Conservation (phyloP, 257 asterid species). For the Galeopsis tetrahit region DNA sequence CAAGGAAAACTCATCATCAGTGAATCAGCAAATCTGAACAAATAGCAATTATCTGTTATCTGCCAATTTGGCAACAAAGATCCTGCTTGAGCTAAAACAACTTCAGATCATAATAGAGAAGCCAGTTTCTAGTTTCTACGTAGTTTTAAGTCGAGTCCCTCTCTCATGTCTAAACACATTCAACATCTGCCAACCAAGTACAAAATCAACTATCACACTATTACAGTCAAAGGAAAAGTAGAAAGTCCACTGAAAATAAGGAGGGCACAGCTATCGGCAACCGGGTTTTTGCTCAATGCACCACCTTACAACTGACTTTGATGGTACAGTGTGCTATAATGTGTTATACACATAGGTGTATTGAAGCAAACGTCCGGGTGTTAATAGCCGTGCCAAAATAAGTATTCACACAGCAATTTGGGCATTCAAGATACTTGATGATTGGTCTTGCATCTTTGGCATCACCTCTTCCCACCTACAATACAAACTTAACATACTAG, state of each 20-base stretch:
- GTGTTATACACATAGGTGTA: too few relatives aligned
- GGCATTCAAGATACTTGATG: background rate
- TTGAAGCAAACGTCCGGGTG: too few relatives aligned
- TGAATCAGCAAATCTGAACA: background rate
- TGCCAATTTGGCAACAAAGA: too few relatives aligned
- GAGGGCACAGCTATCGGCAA: too few relatives aligned
- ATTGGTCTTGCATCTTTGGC: background rate
- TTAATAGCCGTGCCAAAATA: too few relatives aligned
- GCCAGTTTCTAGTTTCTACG: background rate
- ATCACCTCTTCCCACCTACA: background rate
- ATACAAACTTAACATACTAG: background rate
- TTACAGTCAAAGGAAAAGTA: background rate
- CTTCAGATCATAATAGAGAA: background rate
- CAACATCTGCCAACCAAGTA: too few relatives aligned
- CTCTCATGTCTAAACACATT: background rate
- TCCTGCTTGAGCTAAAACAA: too few relatives aligned
- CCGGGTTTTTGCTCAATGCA: too few relatives aligned
- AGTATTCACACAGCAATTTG: background rate
- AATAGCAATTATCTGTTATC: too few relatives aligned
- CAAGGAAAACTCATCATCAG: background rate
- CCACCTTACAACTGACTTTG: too few relatives aligned
- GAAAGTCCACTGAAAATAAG: background rate
- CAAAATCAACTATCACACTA: too few relatives aligned
- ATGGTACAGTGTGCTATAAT: too few relatives aligned
- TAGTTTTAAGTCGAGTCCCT: background rate